Conservation (phyloP, 495 filamentous ascomycete species). For the Penicillium atrosanguineum region DNA sequence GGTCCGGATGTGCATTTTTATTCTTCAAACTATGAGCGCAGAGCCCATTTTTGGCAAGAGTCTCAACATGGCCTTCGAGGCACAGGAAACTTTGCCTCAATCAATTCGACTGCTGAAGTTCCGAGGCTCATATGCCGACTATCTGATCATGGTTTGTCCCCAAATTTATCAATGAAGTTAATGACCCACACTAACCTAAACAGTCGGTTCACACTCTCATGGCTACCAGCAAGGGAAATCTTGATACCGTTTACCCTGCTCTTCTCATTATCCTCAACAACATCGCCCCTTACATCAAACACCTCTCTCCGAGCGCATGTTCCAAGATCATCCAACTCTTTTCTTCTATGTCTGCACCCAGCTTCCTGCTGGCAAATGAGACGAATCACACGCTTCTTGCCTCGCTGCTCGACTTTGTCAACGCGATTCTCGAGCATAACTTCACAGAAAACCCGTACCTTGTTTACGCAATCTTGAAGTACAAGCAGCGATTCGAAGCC, state of each 20-base stretch:
- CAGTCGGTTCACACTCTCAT: constrained; percentile 93
- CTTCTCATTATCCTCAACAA: constrained; percentile 93
- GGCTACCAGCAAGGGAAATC: constrained; percentile 84
- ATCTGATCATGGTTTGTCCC: constrained; percentile 69
- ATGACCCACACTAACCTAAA: constrained; percentile 27
- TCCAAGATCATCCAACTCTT: constrained; percentile 86
- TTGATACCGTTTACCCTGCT: constrained; percentile 90
- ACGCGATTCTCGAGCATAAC: constrained; percentile 89
- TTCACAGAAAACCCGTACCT: constrained; percentile 85
- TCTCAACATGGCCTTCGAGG: constrained; percentile 85
- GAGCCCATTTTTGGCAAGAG: constrained; percentile 89
- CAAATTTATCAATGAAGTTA: neutral
- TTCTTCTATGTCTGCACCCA: constrained; percentile 90
- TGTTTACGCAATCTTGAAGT: constrained; percentile 75
- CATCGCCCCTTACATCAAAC: constrained; percentile 77
- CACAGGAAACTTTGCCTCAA: constrained; percentile 80
- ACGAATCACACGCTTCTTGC: constrained; percentile 80
- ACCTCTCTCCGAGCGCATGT: constrained; percentile 69
- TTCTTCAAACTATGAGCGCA: constrained; percentile 91
- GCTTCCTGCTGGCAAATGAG: constrained; percentile 93
- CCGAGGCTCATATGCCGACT: constrained; percentile 90
- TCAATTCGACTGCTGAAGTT: constrained; percentile 81
- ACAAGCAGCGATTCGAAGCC: constrained; percentile 81
- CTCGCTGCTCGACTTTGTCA: constrained; percentile 86
- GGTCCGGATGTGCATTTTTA: constrained; percentile 94